Conservation (phyloP, 495 filamentous ascomycete genomes). For the Clavariopsis aquatica region DNA sequence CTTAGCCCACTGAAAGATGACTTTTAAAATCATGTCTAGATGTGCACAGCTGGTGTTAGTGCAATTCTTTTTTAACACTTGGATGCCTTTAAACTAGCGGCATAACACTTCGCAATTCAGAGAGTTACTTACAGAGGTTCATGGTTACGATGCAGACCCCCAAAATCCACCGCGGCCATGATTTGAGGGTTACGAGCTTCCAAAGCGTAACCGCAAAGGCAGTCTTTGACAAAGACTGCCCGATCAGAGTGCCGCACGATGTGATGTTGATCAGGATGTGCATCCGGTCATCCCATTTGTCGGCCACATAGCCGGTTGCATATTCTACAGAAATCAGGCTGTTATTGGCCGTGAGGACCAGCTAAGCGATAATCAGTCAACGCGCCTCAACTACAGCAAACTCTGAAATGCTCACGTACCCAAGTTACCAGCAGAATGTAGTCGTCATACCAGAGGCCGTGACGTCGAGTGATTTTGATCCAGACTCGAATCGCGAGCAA, state of each 20-base stretch:
- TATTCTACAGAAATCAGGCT: slow-evolving; percentile 12
- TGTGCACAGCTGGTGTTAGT: too few relatives aligned
- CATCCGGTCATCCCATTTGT: slow-evolving; percentile 22
- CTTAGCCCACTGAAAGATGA: slow-evolving; percentile 18
- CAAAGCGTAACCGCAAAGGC: slow-evolving; percentile 16
- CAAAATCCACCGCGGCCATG: slow-evolving; percentile 7
- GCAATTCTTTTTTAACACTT: too few relatives aligned
- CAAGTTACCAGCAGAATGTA: slow-evolving; percentile 9
- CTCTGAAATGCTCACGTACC: not conserved
- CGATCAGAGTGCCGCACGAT: slow-evolving; percentile 10
- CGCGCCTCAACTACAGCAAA: not conserved
- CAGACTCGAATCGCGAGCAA: slow-evolving; percentile 14
- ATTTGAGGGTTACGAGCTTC: slow-evolving; percentile 10
- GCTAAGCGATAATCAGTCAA: not conserved
- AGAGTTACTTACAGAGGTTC: too few relatives aligned
- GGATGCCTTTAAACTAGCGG: too few relatives aligned
- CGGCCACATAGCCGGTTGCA: slow-evolving; percentile 10
- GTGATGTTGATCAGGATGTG: slow-evolving; percentile 23
- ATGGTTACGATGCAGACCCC: slow-evolving; percentile 19
- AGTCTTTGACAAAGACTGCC: slow-evolving; percentile 11
- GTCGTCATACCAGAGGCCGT: slow-evolving; percentile 22
- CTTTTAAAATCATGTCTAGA: slow-evolving; percentile 1
- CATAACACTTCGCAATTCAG: too few relatives aligned
- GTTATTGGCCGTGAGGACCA: slow-evolving; percentile 13
- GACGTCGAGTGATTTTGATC: slow-evolving; percentile 15